Percentiles rank a stretch among this genome's conserved stretches.
These are phyloP conservation scores for Singerocomus rubriflavus DNA, from an alignment of 1,284 basidiomycete genomes.

Conservation along the genomic window DNA sequence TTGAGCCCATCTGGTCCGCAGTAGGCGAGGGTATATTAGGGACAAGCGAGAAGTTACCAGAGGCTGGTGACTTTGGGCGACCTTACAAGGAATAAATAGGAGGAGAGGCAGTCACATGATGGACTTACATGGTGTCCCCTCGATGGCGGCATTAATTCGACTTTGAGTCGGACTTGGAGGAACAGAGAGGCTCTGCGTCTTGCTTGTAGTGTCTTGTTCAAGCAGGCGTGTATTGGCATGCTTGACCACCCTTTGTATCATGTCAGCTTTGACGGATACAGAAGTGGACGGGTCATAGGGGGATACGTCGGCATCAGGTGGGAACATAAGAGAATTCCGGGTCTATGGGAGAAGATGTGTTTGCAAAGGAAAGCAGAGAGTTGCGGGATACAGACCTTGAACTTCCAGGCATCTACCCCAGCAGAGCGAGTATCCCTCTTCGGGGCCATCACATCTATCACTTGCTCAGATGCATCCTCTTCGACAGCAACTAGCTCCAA, in stretches of 20 bases:
- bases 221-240: conserved; percentile 78
- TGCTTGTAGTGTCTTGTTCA: conserved; percentile 55
- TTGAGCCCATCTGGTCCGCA: conserved; percentile 71
- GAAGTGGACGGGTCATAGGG: conserved; percentile 59
- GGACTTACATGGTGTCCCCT: conserved; percentile 70
- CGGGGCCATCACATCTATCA: conserved; percentile 69
- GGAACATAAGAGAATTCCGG: conserved; percentile 90
- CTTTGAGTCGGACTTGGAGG: conserved; percentile 87
- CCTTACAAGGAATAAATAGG: conserved; percentile 42
- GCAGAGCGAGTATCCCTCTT: conserved; percentile 68
- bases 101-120: background rate
- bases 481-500: conserved; percentile 19
- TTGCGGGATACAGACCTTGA: conserved; percentile 60
- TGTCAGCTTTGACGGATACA: conserved; percentile 35
- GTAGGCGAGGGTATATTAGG: conserved; percentile 86
- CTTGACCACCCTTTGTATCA: conserved; percentile 64
- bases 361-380: background rate
- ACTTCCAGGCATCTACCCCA: conserved; percentile 80
- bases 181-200: conserved; percentile 46
- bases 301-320: conserved; percentile 84
- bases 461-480: conserved; percentile 30
- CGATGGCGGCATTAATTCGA: conserved; percentile 84
- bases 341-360: conserved; percentile 45
- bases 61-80: conserved; percentile 54
- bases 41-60: conserved; percentile 66